A percentile compares a stretch with the other conserved stretches of the same genome.
These are phyloP conservation scores for Pseudonitzschia multistriata DNA, from an alignment of 108 stramenopile species.

Conservation along the genomic window DNA sequence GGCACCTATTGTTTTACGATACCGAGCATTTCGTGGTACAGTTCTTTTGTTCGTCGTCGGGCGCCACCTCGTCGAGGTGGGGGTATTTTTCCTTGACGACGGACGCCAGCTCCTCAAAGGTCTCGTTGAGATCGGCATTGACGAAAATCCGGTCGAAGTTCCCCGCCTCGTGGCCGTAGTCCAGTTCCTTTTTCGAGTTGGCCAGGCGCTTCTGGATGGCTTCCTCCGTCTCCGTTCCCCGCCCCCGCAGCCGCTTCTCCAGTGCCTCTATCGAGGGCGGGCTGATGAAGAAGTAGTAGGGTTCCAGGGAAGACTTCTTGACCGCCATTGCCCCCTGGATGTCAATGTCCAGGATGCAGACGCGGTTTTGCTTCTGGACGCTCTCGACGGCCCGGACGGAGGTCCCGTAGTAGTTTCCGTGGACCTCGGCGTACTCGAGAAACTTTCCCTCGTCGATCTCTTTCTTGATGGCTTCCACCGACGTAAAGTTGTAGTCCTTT, in stretches of 20 bases:
- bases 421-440: constrained; percentile 89
- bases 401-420: constrained; percentile 89
- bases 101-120: constrained; percentile 60
- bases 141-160: constrained; percentile 64
- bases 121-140: constrained; percentile 62
- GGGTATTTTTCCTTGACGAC: constrained; percentile 73
- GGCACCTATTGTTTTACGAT: constrained; percentile 2
- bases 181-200: constrained; percentile 90
- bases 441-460: constrained; percentile 78
- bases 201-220: constrained; percentile 67
- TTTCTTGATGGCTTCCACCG: constrained; percentile 76
- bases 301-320: constrained; percentile 48
- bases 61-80: constrained; percentile 45
- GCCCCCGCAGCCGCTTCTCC: constrained; percentile 81
- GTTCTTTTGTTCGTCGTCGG: constrained; percentile 34
- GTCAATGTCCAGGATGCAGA: constrained; percentile 96
- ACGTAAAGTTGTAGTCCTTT: constrained; percentile 90
- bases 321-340: constrained; percentile 76
- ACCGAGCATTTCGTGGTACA: constrained; percentile 34
- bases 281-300: constrained; percentile 81
- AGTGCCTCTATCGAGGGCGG: constrained; percentile 91
- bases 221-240: constrained; percentile 92
- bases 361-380: constrained; percentile 75
- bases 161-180: constrained; percentile 74
- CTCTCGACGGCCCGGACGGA: constrained; percentile 75